phyloP scores from a whole-genome alignment of 169 alveolate genomes.

The Plasmodium vivax region DNA sequence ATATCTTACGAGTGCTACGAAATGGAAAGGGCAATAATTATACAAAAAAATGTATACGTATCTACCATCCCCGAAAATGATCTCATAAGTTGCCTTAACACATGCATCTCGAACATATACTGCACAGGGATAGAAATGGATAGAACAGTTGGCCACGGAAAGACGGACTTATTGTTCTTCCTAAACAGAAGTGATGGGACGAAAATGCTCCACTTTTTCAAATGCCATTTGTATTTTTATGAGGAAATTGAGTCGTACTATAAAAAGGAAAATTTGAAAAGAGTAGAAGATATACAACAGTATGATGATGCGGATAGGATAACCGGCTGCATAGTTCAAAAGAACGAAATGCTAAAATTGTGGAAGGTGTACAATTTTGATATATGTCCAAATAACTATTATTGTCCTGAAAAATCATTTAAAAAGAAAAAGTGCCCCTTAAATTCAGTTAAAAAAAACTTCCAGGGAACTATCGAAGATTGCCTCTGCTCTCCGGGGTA shows the following conservation, averaged over 20 bases:
- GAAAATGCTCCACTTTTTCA: slow-evolving; percentile 3
- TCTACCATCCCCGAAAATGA: slow-evolving; percentile 71
- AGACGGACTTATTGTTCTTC: slow-evolving; percentile 9
- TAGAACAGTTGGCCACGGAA: slow-evolving; percentile 29
- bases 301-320: slow-evolving; percentile 16
- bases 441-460: slow-evolving; percentile 78
- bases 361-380: slow-evolving; percentile 50
- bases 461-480: slow-evolving; percentile 72
- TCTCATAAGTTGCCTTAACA: slow-evolving; percentile 60
- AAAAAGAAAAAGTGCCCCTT: slow-evolving; percentile 77
- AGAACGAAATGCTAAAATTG: slow-evolving; percentile 9
- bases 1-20: slow-evolving; percentile 29
- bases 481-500: slow-evolving; percentile 84
- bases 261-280: background rate
- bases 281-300: slow-evolving; percentile 14
- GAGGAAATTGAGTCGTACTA: slow-evolving; percentile 21
- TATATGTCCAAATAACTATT: slow-evolving; percentile 79
- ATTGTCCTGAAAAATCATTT: slow-evolving; percentile 66
- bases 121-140: slow-evolving; percentile 82
- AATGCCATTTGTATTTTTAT: slow-evolving; percentile 48
- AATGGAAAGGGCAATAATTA: background rate
- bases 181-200: slow-evolving; percentile 25
- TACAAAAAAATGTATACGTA: slow-evolving; percentile 19
- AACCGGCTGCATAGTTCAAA: slow-evolving; percentile 32
- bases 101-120: slow-evolving; percentile 78